These are phyloP conservation scores for Sanguinoderma infundibulare DNA, from an alignment of 1,284 basidiomycete genomes.

Conservation along the genomic window DNA sequence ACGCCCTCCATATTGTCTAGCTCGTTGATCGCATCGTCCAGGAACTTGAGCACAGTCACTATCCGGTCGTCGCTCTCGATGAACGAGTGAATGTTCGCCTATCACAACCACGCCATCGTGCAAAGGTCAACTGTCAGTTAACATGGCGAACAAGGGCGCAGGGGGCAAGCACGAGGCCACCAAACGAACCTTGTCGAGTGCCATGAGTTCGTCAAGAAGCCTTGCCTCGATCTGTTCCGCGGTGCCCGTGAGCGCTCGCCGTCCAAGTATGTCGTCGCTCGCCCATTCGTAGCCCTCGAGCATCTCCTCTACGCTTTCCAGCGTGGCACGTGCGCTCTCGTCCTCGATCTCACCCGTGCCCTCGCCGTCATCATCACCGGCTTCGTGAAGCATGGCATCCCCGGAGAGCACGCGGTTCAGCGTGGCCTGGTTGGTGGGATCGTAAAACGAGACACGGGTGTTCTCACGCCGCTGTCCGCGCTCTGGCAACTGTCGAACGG, in stretches of 20 bases:
- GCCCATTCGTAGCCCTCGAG: conserved; percentile 98
- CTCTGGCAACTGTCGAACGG: conserved; percentile 23
- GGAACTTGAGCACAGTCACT: conserved; percentile 82
- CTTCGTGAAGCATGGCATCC: conserved; percentile 38
- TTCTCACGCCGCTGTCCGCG: conserved; percentile 54
- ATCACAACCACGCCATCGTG: neutral
- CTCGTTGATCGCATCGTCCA: conserved; percentile 87
- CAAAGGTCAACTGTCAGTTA: neutral
- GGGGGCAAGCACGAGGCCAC: neutral
- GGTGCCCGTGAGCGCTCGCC: conserved; percentile 68
- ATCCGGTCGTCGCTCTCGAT: conserved; percentile 92
- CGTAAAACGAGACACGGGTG: conserved; percentile 79
- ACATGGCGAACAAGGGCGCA: neutral
- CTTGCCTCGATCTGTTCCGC: conserved; percentile 89
- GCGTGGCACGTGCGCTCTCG: conserved; percentile 78
- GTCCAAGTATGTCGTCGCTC: conserved; percentile 67
- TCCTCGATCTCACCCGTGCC: conserved; percentile 69
- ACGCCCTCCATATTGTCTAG: conserved; percentile 87
- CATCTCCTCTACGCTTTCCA: conserved; percentile 97
- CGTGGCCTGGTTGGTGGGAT: conserved; percentile 72
- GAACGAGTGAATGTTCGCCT: conserved; percentile 98
- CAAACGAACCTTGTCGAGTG: conserved; percentile 88
- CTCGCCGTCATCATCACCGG: conserved; percentile 42
- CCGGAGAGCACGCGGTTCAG: conserved; percentile 76
- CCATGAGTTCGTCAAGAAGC: conserved; percentile 85